These are phyloP conservation scores for Cytospora chrysosperma DNA, from an alignment of 2,329 filamentous ascomycete genomes.

Conservation along the genomic window DNA sequence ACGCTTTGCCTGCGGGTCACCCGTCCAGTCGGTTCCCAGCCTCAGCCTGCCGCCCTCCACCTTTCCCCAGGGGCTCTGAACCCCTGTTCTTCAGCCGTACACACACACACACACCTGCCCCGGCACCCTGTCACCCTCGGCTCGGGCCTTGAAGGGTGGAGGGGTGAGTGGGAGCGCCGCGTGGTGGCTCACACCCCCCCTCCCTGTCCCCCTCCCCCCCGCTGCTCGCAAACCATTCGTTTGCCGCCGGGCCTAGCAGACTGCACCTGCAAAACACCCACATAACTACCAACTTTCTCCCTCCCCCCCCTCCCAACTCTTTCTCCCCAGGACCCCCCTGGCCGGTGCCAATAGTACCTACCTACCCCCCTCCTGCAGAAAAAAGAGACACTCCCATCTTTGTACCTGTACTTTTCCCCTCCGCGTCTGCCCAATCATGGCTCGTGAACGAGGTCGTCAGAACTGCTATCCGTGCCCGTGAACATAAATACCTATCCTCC, in stretches of 20 bases:
- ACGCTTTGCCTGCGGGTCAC: background rate
- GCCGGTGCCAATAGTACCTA: conserved; percentile 22
- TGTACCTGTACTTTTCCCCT: conserved; percentile 47
- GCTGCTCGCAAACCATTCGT: conserved; percentile 19
- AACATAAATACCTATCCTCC: conserved; percentile 41
- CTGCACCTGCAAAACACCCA: conserved; percentile 10
- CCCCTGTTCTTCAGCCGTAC: conserved; percentile 11
- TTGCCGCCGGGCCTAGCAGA: conserved; percentile 14
- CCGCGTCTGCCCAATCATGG: conserved; percentile 54
- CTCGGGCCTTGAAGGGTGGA: conserved; percentile 21
- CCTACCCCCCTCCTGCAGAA: conserved; percentile 27
- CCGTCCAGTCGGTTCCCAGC: background rate
- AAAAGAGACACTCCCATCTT: background rate
- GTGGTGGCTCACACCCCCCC: conserved; percentile 3
- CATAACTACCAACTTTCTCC: too few species aligned
- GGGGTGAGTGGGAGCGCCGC: conserved; percentile 12
- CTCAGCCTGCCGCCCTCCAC: background rate
- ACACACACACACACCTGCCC: background rate
- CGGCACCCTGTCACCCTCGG: conserved; percentile 19
- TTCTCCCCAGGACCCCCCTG: too few species aligned
- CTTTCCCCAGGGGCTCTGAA: background rate
- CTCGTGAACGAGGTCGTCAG: conserved; percentile 39
- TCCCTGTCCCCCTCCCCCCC: background rate
- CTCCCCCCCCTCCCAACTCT: too few species aligned
- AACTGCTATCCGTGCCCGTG: conserved; percentile 38